Base-by-base conservation (phyloP, 1,139 yeast genomes). In the Kodamaea anthophila region DNA sequence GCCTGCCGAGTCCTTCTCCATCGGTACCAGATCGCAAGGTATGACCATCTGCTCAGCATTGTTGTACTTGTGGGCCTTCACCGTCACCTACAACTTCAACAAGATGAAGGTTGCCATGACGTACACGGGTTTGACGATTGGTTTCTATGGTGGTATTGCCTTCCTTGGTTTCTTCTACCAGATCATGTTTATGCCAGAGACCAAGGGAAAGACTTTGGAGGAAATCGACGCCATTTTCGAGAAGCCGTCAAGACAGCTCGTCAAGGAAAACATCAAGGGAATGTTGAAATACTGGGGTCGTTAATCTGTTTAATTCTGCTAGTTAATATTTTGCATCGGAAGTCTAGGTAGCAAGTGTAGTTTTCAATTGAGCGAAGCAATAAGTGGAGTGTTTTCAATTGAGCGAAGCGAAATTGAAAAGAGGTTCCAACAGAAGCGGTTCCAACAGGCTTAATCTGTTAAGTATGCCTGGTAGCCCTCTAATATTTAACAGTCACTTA, bases 141-240 rank as follows among this genome's bases (percentile, higher is more conserved):
- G 62, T 45, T 70, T 71, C 55, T 63, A 74, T 64, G 80, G 77
- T 53, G 88, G 91, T 46, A 80, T 74, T 48, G 86, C 80, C 33
- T 82, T 82, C 64, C 68, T 77, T 46, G 88, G 85, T 13, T 79
- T 74, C 30, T 50, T 77, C 44, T 76, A 76, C 46, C 83, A 77
- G 33, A 78, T 69, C 63, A 74, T 78, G 55, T 65, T 69, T 41
- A 79, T 81, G 32, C 78, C 77, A 42, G 87, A 80, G 54, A 82
- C 93, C 19, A 77, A 77, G 55, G 88, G 87, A 18, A 60, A 80
- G 34, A 67, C 81, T 9, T 64, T 83, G 49, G 94, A 83, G 54
- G 84, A 81, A 43, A 81, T 80, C 40, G 83, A 78, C 53, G 75
- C 70, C 42, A 59, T 82, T 61, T 78, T 23, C 13, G 24, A 23